Evolutionary conservation across 176 grass and related monocot genomes (phyloP).

Genomic region (bread wheat (Triticum aestivum)): DNA sequence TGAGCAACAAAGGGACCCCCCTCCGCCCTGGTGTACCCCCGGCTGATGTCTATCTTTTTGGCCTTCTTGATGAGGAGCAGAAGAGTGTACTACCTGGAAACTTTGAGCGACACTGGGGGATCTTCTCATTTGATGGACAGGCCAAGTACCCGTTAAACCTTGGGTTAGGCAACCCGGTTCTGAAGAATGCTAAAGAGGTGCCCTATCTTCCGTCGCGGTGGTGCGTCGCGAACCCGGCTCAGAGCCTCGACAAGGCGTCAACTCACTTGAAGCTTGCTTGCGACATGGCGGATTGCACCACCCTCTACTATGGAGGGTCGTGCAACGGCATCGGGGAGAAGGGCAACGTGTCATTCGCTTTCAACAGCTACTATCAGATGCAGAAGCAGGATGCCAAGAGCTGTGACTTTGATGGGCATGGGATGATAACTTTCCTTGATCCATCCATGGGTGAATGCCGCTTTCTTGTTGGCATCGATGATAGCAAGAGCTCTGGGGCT

Average conservation of each 20-base stretch:
- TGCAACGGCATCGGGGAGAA: slow-evolving; percentile 83
- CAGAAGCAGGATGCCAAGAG: slow-evolving; percentile 85
- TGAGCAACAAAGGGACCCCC: slow-evolving; percentile 87
- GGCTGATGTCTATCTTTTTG: slow-evolving; percentile 82
- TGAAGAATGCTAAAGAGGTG: slow-evolving; percentile 81
- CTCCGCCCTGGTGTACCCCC: slow-evolving; percentile 74
- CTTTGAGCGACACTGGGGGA: slow-evolving; percentile 93
- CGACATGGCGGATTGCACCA: slow-evolving; percentile 79
- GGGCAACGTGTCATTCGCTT: slow-evolving; percentile 82
- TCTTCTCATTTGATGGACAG: slow-evolving; percentile 94
- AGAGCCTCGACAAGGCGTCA: slow-evolving; percentile 32
- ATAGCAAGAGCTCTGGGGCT: slow-evolving; percentile 42
- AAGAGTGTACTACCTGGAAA: slow-evolving; percentile 79
- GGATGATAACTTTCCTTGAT: slow-evolving; percentile 87
- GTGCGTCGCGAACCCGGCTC: slow-evolving; percentile 70
- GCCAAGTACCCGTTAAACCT: slow-evolving; percentile 90
- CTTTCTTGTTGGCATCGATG: slow-evolving; percentile 81
- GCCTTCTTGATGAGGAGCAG: slow-evolving; percentile 87
- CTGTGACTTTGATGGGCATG: slow-evolving; percentile 75
- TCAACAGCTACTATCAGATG: slow-evolving; percentile 96
- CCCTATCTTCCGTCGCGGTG: slow-evolving; percentile 84
- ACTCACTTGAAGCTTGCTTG: slow-evolving; percentile 91
- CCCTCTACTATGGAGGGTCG: slow-evolving; percentile 69
- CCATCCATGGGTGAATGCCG: slow-evolving; percentile 72
- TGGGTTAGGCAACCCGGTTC: slow-evolving; percentile 56